phyloP scores from a whole-genome alignment of 2,329 filamentous ascomycete genomes.

The Fusarium staphyleae region DNA sequence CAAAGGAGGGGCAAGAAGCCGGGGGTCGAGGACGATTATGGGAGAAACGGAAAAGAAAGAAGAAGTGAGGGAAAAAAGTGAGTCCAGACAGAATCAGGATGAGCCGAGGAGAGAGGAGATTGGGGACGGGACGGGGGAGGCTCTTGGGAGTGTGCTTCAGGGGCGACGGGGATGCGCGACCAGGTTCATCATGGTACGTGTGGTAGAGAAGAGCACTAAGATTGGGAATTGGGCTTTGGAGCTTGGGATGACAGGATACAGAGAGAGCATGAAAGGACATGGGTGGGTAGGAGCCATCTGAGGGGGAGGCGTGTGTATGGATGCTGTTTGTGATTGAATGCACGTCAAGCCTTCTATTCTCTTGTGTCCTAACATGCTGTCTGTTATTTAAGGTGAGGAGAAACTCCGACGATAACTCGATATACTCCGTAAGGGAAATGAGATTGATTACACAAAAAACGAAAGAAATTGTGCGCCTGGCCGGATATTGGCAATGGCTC shows the following conservation, averaged over 20 bases:
- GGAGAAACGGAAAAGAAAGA: constrained; percentile 26
- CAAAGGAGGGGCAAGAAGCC: constrained; percentile 20
- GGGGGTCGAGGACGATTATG: constrained; percentile 21
- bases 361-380: no score
- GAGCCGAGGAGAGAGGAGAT: constrained; percentile 31
- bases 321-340: constrained; percentile 13
- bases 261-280: constrained; percentile 31
- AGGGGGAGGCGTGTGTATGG: constrained; percentile 7
- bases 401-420: no score
- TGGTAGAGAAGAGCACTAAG: constrained; percentile 26
- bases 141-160: constrained; percentile 27
- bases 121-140: constrained; percentile 18
- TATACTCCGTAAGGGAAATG: no score
- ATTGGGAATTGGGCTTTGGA: constrained; percentile 31
- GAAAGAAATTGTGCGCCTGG: background rate
- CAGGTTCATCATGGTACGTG: constrained; percentile 27
- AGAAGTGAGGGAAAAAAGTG: constrained; percentile 22
- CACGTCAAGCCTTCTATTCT: no score
- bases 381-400: no score
- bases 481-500: constrained; percentile 4
- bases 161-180: constrained; percentile 35
- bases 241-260: constrained; percentile 22
- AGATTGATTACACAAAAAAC: no score
- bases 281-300: constrained; percentile 18
- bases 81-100: constrained; percentile 12